Conservation (phyloP, 805 yeast genomes). For the Yamadazyma laniorum region DNA sequence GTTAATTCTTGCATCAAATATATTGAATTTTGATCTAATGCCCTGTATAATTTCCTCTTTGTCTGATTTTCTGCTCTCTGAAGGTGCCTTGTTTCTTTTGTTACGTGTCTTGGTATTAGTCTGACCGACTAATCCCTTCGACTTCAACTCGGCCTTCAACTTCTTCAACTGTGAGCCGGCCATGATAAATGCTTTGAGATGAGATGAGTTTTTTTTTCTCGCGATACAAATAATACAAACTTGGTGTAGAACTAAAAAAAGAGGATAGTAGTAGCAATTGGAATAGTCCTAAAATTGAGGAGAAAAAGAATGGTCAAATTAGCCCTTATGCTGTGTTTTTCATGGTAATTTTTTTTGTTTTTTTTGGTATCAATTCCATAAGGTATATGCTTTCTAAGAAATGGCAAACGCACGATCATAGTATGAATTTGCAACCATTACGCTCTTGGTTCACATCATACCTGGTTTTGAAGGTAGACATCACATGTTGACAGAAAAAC, state of each 20-base stretch:
- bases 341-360: not conserved
- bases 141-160: constrained; percentile 72
- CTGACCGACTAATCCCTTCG: constrained; percentile 84
- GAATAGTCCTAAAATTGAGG: too few relatives aligned
- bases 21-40: constrained; percentile 83
- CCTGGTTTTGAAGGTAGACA: too few relatives aligned
- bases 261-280: too few relatives aligned
- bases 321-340: too few relatives aligned
- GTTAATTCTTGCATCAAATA: constrained; percentile 77
- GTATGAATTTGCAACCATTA: too few relatives aligned
- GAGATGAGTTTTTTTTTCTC: constrained; percentile 10
- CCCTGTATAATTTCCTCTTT: constrained; percentile 50
- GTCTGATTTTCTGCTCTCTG: constrained; percentile 70
- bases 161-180: constrained; percentile 87
- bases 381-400: not conserved
- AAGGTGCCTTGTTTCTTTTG: constrained; percentile 48
- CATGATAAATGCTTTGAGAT: constrained; percentile 38
- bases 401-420: too few relatives aligned
- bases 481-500: too few relatives aligned
- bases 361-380: not conserved
- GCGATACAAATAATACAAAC: constrained; percentile 2
- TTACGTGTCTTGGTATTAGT: constrained; percentile 62
- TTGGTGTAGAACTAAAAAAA: too few relatives aligned
- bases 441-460: too few relatives aligned
- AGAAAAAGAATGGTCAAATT: too few relatives aligned